A percentile compares a stretch with the other conserved stretches of the same genome.
These are phyloP conservation scores for Chenopodium berlandieri DNA, from an alignment of 148 eudicot species.

Conservation along the genomic window DNA sequence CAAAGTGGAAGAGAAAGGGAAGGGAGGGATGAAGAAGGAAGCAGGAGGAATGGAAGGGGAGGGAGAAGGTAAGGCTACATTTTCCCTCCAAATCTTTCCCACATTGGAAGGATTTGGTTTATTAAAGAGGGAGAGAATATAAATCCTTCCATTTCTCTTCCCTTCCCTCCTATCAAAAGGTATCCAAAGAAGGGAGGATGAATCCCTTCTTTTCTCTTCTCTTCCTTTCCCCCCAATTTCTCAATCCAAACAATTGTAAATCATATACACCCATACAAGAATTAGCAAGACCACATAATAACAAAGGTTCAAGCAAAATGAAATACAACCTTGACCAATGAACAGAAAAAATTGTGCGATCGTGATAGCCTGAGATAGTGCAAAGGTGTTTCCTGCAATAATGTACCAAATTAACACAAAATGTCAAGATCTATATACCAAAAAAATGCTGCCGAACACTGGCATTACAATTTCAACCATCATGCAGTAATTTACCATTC, in stretches of 20 bases:
- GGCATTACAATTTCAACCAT: not conserved
- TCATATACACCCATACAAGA: not conserved
- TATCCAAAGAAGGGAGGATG: too few species aligned
- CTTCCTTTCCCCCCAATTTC: too few species aligned
- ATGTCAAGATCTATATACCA: not conserved
- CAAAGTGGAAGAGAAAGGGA: too few species aligned
- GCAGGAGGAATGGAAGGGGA: too few species aligned
- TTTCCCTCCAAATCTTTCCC: too few species aligned
- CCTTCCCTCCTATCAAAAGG: too few species aligned
- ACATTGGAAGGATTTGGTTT: too few species aligned
- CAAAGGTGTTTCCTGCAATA: slow-evolving; percentile 75
- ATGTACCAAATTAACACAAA: slow-evolving; percentile 14
- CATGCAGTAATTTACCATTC: not conserved
- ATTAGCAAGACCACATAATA: not conserved
- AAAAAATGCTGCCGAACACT: not conserved
- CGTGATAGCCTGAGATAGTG: slow-evolving; percentile 91
- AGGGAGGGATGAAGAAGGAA: too few species aligned
- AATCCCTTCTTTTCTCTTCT: too few species aligned
- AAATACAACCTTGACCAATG: slow-evolving; percentile 88
- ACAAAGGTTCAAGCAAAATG: slow-evolving; percentile 9
- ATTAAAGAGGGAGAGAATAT: too few species aligned
- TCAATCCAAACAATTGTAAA: not conserved
- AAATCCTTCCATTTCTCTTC: too few species aligned
- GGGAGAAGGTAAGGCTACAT: too few species aligned
- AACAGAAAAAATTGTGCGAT: slow-evolving; percentile 81